A percentile compares a stretch with the other conserved stretches of the same genome.
phyloP scores from a whole-genome alignment of 225 moss, liverwort and hornwort genomes.

The Physcomitrium patens region DNA sequence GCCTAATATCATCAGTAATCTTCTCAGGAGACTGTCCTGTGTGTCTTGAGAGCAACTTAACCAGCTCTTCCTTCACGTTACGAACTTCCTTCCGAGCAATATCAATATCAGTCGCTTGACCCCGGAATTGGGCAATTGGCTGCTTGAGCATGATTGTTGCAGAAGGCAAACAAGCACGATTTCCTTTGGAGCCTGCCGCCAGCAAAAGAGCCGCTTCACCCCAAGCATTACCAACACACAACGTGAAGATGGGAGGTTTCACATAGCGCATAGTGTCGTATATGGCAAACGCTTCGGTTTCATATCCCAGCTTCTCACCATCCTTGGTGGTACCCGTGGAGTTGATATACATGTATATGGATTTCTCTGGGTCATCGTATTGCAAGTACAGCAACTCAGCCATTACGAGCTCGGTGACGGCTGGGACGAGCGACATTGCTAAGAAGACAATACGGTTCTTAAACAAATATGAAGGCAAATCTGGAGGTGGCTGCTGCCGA shows the following conservation, averaged over 20 bases:
- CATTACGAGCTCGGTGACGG: conserved; percentile 98
- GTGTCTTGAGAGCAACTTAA: conserved; percentile 65
- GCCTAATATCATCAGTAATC: conserved; percentile 87
- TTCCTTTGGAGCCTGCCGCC: conserved; percentile 95
- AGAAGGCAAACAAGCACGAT: conserved; percentile 88
- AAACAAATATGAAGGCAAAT: conserved; percentile 92
- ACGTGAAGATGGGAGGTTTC: conserved; percentile 91
- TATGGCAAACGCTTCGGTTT: conserved; percentile 98
- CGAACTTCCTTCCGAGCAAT: conserved; percentile 97
- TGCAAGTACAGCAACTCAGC: conserved; percentile 95
- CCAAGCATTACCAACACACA: conserved; percentile 98
- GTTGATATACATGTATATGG: conserved; percentile 99
- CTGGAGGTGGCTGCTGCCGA: conserved; percentile 95
- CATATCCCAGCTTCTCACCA: conserved; percentile 97
- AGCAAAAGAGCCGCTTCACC: conserved; percentile 93
- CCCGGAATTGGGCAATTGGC: conserved; percentile 98
- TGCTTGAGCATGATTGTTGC: conserved; percentile 99
- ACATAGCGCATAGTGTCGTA: conserved; percentile 99
- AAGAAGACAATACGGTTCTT: conserved; percentile 97
- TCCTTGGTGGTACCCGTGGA: conserved; percentile 99
- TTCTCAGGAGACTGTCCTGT: conserved; percentile 71
- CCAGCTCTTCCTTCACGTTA: conserved; percentile 91
- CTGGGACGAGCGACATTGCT: conserved; percentile 99
- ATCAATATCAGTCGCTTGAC: conserved; percentile 96
- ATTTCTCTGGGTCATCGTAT: conserved; percentile 95